Conservation (phyloP, 208 protist genomes). For the Entamoeba histolytica region DNA sequence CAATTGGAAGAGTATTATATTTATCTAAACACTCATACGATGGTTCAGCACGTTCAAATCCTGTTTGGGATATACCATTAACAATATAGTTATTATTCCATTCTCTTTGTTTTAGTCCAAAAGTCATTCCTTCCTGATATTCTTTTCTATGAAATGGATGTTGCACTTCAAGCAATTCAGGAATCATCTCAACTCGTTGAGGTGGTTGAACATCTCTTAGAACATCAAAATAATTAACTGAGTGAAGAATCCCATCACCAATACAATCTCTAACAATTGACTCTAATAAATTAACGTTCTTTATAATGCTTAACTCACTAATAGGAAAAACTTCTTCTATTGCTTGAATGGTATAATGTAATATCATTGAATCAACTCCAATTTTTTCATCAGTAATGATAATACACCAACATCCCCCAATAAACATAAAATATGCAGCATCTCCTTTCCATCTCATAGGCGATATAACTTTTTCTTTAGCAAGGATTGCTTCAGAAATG, state of each 20-base stretch:
- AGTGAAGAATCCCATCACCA: background rate
- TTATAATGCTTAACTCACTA: background rate
- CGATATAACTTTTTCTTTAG: no score
- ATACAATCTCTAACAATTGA: background rate
- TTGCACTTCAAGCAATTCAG: background rate
- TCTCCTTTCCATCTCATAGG: no score
- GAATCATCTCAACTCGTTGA: background rate
- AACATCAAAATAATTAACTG: background rate
- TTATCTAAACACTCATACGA: background rate
- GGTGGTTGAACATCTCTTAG: background rate
- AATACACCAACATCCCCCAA: no score
- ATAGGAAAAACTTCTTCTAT: background rate
- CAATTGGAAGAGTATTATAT: background rate
- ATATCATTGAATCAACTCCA: no score
- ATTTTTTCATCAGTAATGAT: no score
- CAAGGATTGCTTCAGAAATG: no score
- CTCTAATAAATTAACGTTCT: background rate
- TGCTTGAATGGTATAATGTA: no score
- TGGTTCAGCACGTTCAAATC: background rate
- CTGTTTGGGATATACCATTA: background rate
- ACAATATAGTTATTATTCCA: background rate
- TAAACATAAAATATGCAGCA: no score
- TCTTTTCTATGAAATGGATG: background rate
- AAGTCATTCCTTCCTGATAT: background rate
- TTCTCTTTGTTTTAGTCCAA: background rate